Conservation (phyloP, 352 stramenopile genomes). For the Globisporangium yorkense region DNA sequence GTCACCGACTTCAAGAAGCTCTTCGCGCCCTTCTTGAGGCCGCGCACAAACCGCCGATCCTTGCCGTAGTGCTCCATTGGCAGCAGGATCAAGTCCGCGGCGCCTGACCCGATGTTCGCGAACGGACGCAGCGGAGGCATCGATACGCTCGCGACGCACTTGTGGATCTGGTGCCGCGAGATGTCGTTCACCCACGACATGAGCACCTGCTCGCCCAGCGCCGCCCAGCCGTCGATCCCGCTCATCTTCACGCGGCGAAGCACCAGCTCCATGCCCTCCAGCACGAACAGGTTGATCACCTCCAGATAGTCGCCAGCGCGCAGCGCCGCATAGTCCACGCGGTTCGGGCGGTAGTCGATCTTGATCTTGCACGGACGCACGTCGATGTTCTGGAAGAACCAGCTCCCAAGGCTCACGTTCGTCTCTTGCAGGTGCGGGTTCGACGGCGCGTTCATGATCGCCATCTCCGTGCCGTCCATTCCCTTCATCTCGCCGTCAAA, state of each 20-base stretch:
- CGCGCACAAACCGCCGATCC: slow-evolving; percentile 75
- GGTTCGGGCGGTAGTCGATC: slow-evolving; percentile 86
- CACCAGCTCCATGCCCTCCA: slow-evolving; percentile 86
- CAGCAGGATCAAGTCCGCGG: slow-evolving; percentile 80
- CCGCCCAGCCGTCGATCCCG: slow-evolving; percentile 70
- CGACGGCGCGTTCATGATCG: slow-evolving; percentile 16
- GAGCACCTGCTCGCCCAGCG: slow-evolving; percentile 66
- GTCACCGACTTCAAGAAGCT: slow-evolving; percentile 87
- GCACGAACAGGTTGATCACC: slow-evolving; percentile 86
- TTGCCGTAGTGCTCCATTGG: slow-evolving; percentile 84
- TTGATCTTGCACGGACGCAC: slow-evolving; percentile 88
- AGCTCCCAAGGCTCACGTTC: slow-evolving; percentile 41
- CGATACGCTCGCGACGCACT: slow-evolving; percentile 84
- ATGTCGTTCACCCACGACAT: slow-evolving; percentile 87
- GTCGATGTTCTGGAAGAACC: slow-evolving; percentile 88
- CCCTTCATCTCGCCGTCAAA: slow-evolving; percentile 21
- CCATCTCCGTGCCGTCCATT: slow-evolving; percentile 53
- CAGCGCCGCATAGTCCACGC: slow-evolving; percentile 80
- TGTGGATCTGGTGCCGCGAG: slow-evolving; percentile 84
- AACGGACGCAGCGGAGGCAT: slow-evolving; percentile 83
- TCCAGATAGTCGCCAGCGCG: slow-evolving; percentile 82
- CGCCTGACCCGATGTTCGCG: slow-evolving; percentile 81
- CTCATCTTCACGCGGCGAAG: slow-evolving; percentile 82
- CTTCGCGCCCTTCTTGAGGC: slow-evolving; percentile 80
- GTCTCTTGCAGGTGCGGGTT: slow-evolving; percentile 27